Percentiles rank a stretch among this genome's conserved stretches.
Conservation (phyloP, 2,329 filamentous ascomycete genomes). For the Blumeria graminis region DNA sequence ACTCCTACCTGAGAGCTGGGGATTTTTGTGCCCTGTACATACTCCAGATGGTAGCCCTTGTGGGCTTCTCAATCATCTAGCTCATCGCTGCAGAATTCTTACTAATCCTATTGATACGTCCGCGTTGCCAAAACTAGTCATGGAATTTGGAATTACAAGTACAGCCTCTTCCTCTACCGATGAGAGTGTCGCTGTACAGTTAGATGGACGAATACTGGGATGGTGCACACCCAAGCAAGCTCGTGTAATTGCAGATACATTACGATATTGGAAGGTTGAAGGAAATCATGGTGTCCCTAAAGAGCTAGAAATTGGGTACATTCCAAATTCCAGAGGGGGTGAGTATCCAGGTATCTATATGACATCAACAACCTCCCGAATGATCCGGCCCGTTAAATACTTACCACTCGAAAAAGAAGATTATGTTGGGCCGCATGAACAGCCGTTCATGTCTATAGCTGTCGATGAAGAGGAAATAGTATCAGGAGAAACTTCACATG, state of each 20-base stretch:
- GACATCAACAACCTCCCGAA: slow-evolving; percentile 61
- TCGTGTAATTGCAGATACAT: slow-evolving; percentile 55
- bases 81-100: slow-evolving; percentile 81
- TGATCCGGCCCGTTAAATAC: slow-evolving; percentile 84
- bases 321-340: slow-evolving; percentile 71
- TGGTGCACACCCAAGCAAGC: slow-evolving; percentile 77
- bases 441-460: slow-evolving; percentile 95
- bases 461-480: slow-evolving; percentile 70
- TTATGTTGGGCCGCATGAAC: slow-evolving; percentile 78
- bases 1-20: slow-evolving; percentile 88
- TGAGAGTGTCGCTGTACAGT: slow-evolving; percentile 69
- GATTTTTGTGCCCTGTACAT: slow-evolving; percentile 90
- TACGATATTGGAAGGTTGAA: slow-evolving; percentile 89
- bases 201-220: slow-evolving; percentile 75
- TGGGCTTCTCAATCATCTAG: slow-evolving; percentile 79
- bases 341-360: slow-evolving; percentile 93
- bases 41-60: slow-evolving; percentile 92
- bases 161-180: slow-evolving; percentile 55
- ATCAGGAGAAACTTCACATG: slow-evolving; percentile 75
- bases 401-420: slow-evolving; percentile 68
- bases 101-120: slow-evolving; percentile 54
- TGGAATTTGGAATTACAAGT: slow-evolving; percentile 55
- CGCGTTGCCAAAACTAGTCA: slow-evolving; percentile 45
- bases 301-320: slow-evolving; percentile 75
- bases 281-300: slow-evolving; percentile 57